phyloP scores from a whole-genome alignment of 257 asterid species.

The Solanum chilense region DNA sequence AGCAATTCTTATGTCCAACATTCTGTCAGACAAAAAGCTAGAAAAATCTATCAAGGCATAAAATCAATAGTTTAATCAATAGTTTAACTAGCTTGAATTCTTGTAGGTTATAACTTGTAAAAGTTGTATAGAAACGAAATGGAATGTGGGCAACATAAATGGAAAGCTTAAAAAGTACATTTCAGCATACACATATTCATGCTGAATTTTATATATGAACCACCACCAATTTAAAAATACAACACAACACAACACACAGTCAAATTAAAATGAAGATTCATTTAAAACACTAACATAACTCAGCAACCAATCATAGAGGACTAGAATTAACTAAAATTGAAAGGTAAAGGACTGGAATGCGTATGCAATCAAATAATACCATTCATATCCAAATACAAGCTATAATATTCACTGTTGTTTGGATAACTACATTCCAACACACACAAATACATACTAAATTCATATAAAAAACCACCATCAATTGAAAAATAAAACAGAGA shows the following conservation, averaged over 20 bases:
- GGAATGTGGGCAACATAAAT: not conserved
- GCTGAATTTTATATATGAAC: not conserved
- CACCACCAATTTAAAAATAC: not conserved
- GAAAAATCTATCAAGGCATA: not conserved
- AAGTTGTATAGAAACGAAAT: not conserved
- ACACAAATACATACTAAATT: not conserved
- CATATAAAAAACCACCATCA: not conserved
- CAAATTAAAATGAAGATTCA: not conserved
- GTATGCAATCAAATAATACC: slow-evolving; percentile 2
- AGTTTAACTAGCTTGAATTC: not conserved
- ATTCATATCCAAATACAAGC: slow-evolving; percentile 12
- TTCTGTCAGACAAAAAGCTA: too few species aligned
- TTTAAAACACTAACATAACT: not conserved
- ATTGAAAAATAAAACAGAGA: not conserved
- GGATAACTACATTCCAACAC: not conserved
- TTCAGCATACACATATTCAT: not conserved
- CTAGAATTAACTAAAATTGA: not conserved
- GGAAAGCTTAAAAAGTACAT: not conserved
- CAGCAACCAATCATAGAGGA: not conserved
- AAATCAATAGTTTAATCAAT: too few species aligned
- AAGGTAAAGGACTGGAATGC: not conserved
- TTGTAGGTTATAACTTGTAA: not conserved
- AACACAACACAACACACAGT: not conserved
- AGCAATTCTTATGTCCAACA: too few species aligned
- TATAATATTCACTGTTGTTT: not conserved